Evolutionary conservation across 1,139 yeast genomes (phyloP), one percentile per base, ranked within the genome.

Genomic region (Candida buenavistaensis): DNA sequence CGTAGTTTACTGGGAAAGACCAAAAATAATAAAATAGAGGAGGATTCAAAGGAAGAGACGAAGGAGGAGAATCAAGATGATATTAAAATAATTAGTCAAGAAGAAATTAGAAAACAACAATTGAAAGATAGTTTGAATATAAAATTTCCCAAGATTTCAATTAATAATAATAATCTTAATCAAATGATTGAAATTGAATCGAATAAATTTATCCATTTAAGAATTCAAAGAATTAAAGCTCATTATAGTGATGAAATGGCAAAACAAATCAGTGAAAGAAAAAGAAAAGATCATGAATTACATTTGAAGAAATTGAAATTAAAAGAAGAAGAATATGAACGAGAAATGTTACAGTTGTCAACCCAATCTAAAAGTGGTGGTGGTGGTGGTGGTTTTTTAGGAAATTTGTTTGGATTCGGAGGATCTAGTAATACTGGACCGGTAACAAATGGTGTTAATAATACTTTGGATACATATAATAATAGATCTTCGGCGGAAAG

Each of bases 251-350:
- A 66, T 37, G 64, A 63, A 39, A 67, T 69, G 37, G 48, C 57
- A 14, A 53, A 61, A 35, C 64, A 64, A 43, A 64, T 70, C 31
- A 64, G 59, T 43, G 74, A 68, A 36, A 51, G 76, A 32, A 67
- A 63, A 38, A 54, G 64, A 14, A 55, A 53, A 41, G 75, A 70
- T 40, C 72, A 69, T 42, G 74, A 69, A 40, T 36, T 51, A 31
- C 64, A 64, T 37, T 53, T 69, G 15, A 57, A 53, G 35, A 59
- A 70, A 38, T 48, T 68, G 32, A 60, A 56, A 40, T 45, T 52
- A 36, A 68, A 62, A 47, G 75, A 69, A 43, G 72, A 64, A 39
- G 69, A 68, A 40, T 67, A 66, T 37, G 74, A 66, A 32, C 34
- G 32, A 29, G 35, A 39, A 11, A 22, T 37, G 23, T 14, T 15